Base-by-base conservation (phyloP, 352 stramenopile species). In the Globisporangium emineosum region DNA sequence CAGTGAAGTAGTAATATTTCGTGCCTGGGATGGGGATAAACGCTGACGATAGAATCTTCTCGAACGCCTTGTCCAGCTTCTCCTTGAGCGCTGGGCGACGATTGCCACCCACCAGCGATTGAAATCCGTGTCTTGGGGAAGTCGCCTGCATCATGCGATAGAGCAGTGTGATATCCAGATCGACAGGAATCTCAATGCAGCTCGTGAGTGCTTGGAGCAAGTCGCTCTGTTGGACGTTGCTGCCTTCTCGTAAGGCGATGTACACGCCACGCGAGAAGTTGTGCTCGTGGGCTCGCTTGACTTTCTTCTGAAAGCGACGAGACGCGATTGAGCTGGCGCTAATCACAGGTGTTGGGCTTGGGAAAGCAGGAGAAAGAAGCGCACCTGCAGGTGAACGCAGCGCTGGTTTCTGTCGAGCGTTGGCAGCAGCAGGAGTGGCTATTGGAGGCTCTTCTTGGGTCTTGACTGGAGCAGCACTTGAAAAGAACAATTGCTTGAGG, bases 191-290 rank as follows among this genome's bases (percentile, higher is more conserved):
- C 71, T 94, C 83, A 29, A 93, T 74, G 62, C 88, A 96, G 57
- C 85, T 95, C 27, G 85, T 94, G 15, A 96, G 69, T 10, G 88
- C 88, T 65, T 95, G 88, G 21, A 94, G 77, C 66, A 96, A 74
- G 72, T 96, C 88, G 45, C 81, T 94, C 54, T 91, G 86, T 55
- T 96, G 80, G 0, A 96, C 78, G 7, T 74, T 57, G n/a, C 76
- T 78, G 25, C 81, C 83, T 69, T 93, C 83, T 29, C 88, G 80
- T 17, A 96, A 62, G 9, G 87, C 77, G 35, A 93, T 81, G 59
- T 96, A 95, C 32, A 96, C 85, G 52, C 86, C 88, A 56, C 87
- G 82, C 49, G 88, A 94, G 57, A 96, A 96, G 52, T 95, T 96
- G 63, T 94, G 84, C 50, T 96, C 86, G 51, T 96, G 88, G 0